Base-by-base conservation (phyloP, 768 basidiomycete species). In the Hygrophorus russula region DNA sequence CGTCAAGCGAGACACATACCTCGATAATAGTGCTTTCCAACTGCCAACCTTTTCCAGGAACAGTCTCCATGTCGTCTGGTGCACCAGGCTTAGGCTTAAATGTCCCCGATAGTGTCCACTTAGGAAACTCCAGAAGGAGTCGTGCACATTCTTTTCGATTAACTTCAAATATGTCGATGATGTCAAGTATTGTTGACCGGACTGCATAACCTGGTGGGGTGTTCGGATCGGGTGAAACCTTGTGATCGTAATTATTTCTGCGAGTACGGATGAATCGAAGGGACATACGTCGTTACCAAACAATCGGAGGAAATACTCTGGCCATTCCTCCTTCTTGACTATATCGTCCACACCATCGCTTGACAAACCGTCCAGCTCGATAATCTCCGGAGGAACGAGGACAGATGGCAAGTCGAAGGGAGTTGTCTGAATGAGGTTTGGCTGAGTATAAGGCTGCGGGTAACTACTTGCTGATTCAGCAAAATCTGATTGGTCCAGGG, bases 141-240 rank as follows among this genome's bases (percentile, higher is more conserved):
- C 86, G 71, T 1, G 96, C 93, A 51, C 83, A 86, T 54, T 99
- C 96, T 59, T 94, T 96, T 43, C 96, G 78, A 59, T 99, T 98
- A 39, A 96, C 76, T 59, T 98, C 94, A 54, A 88, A 98, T 12
- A 97, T 83, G 45, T 89, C 78, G 33, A 96, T 61, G 14, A 82
- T 73, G 55, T 97, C 92, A 5, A 77, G 62, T 8, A 96, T 59
- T 17, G 78, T 69, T 9, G 80, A 73, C 18, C 84, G 83, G 4
- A 96, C 71, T 19, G 82, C 68, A 60, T 91, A 94, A 3, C 92
- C 92, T 7, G 76, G 64, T 0, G 84, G 75, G 2, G 78, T 83
- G 38, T 70, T 71, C 3, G 82, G 76, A 45, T 87, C 74, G 1
- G 88, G 88, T 1, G 86, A 82, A 15, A 87, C 64, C 90, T 93